These are phyloP conservation scores for Torulaspora gathmanii DNA, from an alignment of 805 yeast genomes.

Conservation along the genomic window DNA sequence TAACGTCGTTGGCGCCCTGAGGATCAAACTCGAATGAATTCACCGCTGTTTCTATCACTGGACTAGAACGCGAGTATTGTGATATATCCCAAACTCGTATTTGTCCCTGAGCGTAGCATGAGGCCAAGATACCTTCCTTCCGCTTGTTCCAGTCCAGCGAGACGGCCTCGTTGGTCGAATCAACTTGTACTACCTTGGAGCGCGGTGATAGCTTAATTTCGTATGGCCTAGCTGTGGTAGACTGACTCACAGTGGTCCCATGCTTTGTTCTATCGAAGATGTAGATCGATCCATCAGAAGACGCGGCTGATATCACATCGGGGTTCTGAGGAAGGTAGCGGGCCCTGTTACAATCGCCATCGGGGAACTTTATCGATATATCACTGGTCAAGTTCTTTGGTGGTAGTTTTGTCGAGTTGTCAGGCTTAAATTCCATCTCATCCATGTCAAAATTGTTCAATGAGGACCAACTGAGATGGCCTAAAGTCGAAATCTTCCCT, in stretches of 20 bases:
- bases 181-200: constrained; percentile 26
- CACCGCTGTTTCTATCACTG: constrained; percentile 27
- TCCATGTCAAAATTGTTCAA: constrained; percentile 37
- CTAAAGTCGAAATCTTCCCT: constrained; percentile 29
- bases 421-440: constrained; percentile 37
- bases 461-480: constrained; percentile 34
- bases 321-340: constrained; percentile 82
- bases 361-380: constrained; percentile 31
- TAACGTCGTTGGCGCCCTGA: constrained; percentile 62
- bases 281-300: constrained; percentile 58
- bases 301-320: constrained; percentile 68
- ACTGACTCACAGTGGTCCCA: constrained; percentile 38
- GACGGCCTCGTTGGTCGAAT: constrained; percentile 50
- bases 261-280: constrained; percentile 84
- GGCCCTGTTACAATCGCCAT: constrained; percentile 64
- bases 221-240: constrained; percentile 13
- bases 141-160: constrained; percentile 72
- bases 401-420: constrained; percentile 28
- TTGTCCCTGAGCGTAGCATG: constrained; percentile 61
- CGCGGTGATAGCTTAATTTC: constrained; percentile 19
- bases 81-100: constrained; percentile 66
- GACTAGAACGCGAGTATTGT: constrained; percentile 32
- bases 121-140: constrained; percentile 52
- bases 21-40: constrained; percentile 30
- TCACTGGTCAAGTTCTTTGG: constrained; percentile 27